Evolutionary conservation across 805 yeast species (phyloP).

Genomic region (Metschnikowia colocasiae): DNA sequence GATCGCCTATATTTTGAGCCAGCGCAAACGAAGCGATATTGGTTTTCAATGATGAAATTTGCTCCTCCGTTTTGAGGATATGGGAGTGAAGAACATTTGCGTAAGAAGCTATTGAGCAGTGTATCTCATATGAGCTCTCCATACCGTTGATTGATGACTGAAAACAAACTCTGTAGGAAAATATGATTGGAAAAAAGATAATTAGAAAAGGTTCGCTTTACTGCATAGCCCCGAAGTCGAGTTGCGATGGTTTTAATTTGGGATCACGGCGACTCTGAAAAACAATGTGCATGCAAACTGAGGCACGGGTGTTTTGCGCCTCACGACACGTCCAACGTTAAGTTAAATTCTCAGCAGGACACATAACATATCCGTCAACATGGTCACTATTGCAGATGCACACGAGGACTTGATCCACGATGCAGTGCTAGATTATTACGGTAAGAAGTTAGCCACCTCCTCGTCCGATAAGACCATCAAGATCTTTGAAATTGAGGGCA

Average conservation of each 20-base stretch:
- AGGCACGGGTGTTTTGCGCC: slow-evolving; percentile 3
- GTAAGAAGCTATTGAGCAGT: slow-evolving; percentile 11
- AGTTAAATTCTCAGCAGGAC: neutral
- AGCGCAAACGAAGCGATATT: slow-evolving; percentile 7
- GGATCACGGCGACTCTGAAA: neutral
- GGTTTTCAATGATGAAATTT: slow-evolving; percentile 8
- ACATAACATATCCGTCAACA: slow-evolving; percentile 14
- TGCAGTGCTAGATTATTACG: slow-evolving; percentile 95
- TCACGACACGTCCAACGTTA: slow-evolving; percentile 6
- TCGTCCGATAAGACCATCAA: slow-evolving; percentile 21
- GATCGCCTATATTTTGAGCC: slow-evolving; percentile 8
- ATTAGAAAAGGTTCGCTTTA: neutral
- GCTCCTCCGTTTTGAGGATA: slow-evolving; percentile 10
- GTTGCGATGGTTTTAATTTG: neutral
- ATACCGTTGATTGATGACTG: neutral
- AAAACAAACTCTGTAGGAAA: too few relatives aligned
- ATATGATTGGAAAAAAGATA: too few relatives aligned
- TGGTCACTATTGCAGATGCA: slow-evolving; percentile 86
- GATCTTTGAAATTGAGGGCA: slow-evolving; percentile 22
- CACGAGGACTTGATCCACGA: slow-evolving; percentile 94
- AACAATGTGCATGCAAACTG: neutral
- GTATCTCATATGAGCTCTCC: slow-evolving; percentile 11
- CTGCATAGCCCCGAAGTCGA: neutral
- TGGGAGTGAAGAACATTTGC: slow-evolving; percentile 12
- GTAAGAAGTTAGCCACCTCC: slow-evolving; percentile 73